These are phyloP conservation scores for Saccharomycopsis lassenensis DNA, from an alignment of 805 yeast genomes.

Conservation along the genomic window DNA sequence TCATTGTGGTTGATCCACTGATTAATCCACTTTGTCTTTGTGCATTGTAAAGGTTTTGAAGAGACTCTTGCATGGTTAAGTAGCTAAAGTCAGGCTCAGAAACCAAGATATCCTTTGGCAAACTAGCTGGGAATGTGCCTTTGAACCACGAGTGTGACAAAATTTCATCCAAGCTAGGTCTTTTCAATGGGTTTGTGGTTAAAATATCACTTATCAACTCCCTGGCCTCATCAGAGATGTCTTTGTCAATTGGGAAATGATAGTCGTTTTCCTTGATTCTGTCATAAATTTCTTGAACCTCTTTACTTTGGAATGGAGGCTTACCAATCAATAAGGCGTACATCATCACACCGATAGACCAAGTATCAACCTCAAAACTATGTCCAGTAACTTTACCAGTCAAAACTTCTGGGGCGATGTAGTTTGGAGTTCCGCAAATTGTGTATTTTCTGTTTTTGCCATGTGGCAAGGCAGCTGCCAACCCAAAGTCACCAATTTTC, in stretches of 20 bases:
- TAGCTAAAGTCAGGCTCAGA: slow-evolving; percentile 49
- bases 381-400: slow-evolving; percentile 85
- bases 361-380: slow-evolving; percentile 87
- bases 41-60: slow-evolving; percentile 53
- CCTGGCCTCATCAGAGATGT: slow-evolving; percentile 61
- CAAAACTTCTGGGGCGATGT: slow-evolving; percentile 95
- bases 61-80: slow-evolving; percentile 50
- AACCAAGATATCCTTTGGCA: slow-evolving; percentile 52
- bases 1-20: slow-evolving; percentile 19
- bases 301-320: slow-evolving; percentile 97
- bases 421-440: slow-evolving; percentile 97
- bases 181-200: slow-evolving; percentile 62
- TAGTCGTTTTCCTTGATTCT: slow-evolving; percentile 79
- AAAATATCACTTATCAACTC: slow-evolving; percentile 62
- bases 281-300: slow-evolving; percentile 84
- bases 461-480: slow-evolving; percentile 85
- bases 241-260: slow-evolving; percentile 60
- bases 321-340: slow-evolving; percentile 87
- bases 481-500: slow-evolving; percentile 95
- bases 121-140: slow-evolving; percentile 68
- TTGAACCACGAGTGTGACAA: slow-evolving; percentile 79
- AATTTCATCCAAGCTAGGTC: slow-evolving; percentile 75
- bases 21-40: slow-evolving; percentile 54
- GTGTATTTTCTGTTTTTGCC: slow-evolving; percentile 74
- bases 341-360: slow-evolving; percentile 97